A percentile compares a stretch with the other conserved stretches of the same genome.
Conservation (phyloP, 345 rosid species). For the Ceriops zippeliana region DNA sequence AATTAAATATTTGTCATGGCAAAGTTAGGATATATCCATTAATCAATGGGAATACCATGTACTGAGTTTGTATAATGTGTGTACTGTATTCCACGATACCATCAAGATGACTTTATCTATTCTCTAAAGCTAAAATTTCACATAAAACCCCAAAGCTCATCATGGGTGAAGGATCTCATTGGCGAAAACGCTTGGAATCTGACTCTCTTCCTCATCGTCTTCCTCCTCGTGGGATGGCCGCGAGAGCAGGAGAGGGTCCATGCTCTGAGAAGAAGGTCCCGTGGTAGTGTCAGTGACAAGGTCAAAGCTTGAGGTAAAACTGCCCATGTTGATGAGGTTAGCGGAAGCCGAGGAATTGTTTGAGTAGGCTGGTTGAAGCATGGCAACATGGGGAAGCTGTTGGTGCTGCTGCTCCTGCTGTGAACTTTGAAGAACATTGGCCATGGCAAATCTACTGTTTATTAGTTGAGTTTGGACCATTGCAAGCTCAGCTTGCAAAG, state of each 20-base stretch:
- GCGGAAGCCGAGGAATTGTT: conserved; percentile 90
- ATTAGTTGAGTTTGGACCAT: conserved; percentile 74
- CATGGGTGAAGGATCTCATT: conserved; percentile 42
- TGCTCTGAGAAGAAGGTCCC: conserved; percentile 48
- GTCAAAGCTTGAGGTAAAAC: conserved; percentile 46
- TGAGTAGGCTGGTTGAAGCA: conserved; percentile 80
- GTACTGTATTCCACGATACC: neutral
- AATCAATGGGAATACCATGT: too few species aligned
- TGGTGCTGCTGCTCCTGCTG: conserved; percentile 41
- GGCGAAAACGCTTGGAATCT: conserved; percentile 35
- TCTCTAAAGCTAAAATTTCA: neutral
- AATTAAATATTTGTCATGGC: too few species aligned
- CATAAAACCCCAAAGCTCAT: conserved; percentile 17
- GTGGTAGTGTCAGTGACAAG: conserved; percentile 40
- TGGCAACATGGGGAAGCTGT: conserved; percentile 31
- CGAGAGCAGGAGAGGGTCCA: conserved; percentile 47
- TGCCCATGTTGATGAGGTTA: conserved; percentile 53
- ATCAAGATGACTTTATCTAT: neutral
- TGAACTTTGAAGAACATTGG: conserved; percentile 54
- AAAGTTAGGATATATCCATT: too few species aligned
- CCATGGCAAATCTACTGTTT: conserved; percentile 70
- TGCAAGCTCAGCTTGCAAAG: conserved; percentile 76
- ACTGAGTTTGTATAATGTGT: neutral
- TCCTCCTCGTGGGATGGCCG: conserved; percentile 46
- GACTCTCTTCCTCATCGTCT: conserved; percentile 65